A percentile compares a stretch with the other conserved stretches of the same genome.
Conservation (phyloP, 305 asterid genomes). For the Solanum hybrid region DNA sequence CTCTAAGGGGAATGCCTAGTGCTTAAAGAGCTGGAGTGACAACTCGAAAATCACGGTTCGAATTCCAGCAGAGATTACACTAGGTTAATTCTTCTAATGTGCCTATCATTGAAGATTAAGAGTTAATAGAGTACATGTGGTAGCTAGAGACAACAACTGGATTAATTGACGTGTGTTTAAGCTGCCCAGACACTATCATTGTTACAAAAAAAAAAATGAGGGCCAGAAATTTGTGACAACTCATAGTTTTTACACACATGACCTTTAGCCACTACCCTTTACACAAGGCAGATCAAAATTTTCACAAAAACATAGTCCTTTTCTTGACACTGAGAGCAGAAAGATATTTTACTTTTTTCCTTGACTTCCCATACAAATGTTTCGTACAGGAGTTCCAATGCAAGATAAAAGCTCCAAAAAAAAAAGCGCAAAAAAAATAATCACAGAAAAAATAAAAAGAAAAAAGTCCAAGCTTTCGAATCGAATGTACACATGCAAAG, state of each 20-base stretch:
- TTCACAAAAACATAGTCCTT: background rate
- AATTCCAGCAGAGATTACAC: background rate
- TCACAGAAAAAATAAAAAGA: background rate
- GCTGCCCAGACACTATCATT: background rate
- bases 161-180: background rate
- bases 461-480: background rate
- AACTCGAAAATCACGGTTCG: background rate
- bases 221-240: background rate
- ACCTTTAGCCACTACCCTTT: background rate
- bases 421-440: background rate
- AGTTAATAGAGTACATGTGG: background rate
- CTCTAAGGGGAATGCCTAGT: background rate
- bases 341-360: background rate
- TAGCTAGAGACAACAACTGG: background rate
- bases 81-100: background rate
- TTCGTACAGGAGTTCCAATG: background rate
- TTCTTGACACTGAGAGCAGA: background rate
- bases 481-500: background rate
- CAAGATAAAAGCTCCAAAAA: background rate
- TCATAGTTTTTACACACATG: background rate
- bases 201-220: background rate
- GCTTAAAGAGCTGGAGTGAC: background rate
- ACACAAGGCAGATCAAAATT: background rate
- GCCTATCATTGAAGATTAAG: background rate
- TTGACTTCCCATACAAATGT: background rate